phyloP scores from a whole-genome alignment of 225 moss, liverwort and hornwort genomes.

The Pseudisothecium myosuroides region DNA sequence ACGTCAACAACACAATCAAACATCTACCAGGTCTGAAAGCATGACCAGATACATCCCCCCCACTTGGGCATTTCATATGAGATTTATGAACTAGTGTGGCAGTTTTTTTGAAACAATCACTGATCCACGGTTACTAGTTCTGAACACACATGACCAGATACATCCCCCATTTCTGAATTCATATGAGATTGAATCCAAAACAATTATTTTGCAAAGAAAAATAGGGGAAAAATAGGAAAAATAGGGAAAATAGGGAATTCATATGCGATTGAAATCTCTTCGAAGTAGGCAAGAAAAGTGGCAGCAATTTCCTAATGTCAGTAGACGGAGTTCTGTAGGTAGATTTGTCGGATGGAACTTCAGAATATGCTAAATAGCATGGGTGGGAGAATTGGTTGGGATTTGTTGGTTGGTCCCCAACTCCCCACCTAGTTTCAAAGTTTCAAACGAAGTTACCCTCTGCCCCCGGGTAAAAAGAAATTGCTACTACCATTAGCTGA shows the following conservation, averaged over 20 bases:
- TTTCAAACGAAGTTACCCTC: background rate
- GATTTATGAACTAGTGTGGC: background rate
- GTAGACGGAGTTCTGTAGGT: background rate
- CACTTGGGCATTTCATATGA: background rate
- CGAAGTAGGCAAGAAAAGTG: background rate
- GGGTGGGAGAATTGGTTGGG: background rate
- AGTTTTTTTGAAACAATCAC: no score
- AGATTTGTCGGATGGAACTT: background rate
- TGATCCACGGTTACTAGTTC: no score
- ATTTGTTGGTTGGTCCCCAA: background rate
- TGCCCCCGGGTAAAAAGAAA: background rate
- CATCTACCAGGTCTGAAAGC: no score
- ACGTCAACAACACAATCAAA: fast-evolving
- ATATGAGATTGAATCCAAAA: no score
- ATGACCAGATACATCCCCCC: background rate
- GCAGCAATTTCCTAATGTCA: background rate
- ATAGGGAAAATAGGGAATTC: no score
- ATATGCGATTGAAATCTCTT: background rate
- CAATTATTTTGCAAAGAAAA: fast-evolving
- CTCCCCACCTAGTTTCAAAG: background rate
- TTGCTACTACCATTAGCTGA: background rate
- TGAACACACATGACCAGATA: background rate
- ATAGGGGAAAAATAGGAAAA: no score
- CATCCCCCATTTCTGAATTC: background rate
- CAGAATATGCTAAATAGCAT: background rate